Conservation (phyloP, 2,329 filamentous ascomycete species). For the Diaporthe longicolla region DNA sequence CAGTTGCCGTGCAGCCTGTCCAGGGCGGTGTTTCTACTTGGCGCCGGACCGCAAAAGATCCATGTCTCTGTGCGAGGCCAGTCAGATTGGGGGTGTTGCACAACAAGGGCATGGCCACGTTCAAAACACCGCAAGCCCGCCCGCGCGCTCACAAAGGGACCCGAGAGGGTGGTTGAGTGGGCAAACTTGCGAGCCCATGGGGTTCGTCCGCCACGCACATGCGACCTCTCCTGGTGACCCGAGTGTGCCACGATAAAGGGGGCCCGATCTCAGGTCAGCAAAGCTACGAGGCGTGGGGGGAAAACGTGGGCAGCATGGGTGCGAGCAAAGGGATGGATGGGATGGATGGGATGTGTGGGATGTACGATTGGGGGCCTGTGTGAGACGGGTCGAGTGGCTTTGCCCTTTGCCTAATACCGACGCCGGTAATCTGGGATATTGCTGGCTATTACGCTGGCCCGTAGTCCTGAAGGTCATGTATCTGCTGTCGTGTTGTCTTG, state of each 20-base stretch:
- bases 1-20: not conserved
- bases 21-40: constrained; percentile 27
- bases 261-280: constrained; percentile 36
- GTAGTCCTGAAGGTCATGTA: not conserved
- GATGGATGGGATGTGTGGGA: not conserved
- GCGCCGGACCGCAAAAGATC: constrained; percentile 29
- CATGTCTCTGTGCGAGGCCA: constrained; percentile 31
- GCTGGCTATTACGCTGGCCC: not conserved
- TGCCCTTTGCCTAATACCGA: constrained; percentile 35
- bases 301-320: constrained; percentile 33
- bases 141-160: constrained; percentile 13
- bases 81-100: constrained; percentile 30
- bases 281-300: constrained; percentile 31
- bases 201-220: constrained; percentile 33
- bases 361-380: constrained; percentile 14
- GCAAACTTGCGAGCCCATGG: constrained; percentile 28
- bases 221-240: constrained; percentile 32
- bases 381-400: constrained; percentile 22
- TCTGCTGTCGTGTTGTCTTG: constrained; percentile 20
- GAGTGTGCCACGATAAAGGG: constrained; percentile 37
- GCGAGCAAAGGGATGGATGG: constrained; percentile 21
- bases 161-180: constrained; percentile 31
- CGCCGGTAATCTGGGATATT: constrained; percentile 29
- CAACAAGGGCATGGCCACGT: constrained; percentile 21
- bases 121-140: constrained; percentile 13